Base-by-base conservation (phyloP, 2,329 filamentous ascomycete species). In the Didymella pomorum region DNA sequence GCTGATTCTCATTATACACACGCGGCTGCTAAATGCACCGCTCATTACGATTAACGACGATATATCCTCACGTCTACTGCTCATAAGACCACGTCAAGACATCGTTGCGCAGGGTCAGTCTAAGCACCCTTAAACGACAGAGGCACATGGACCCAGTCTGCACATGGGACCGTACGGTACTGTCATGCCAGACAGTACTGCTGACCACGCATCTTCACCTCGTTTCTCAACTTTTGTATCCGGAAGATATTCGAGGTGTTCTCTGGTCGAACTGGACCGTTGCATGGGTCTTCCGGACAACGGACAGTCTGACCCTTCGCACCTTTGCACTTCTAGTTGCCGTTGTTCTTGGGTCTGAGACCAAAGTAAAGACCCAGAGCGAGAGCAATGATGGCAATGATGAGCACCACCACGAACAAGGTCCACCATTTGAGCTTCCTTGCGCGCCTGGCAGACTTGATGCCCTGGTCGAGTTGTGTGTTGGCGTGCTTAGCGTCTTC, bases 351-450 rank as follows among this genome's bases (percentile, higher is more conserved):
- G 25, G 4, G 4, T 1, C 57, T 70, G 61, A 79, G 53, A 43
- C 81, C 81, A 71, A 83, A 81, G 66, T 79, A 80, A 31, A 86
- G 59, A 9, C 82, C 83, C 52, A 82, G 70, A 16, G 80, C 73
- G 28, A 86, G 75, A 18, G 78, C 84, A 39, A 85, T 51, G 41
- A 85, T 81, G 52, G 78, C 65, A 25, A 82, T 62, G 60, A 84
- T 83, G 23, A 79, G 59, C 20, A 83, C 68, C 26, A 78, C 71
- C 44, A 93, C 81, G 61, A 87, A 78, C 61, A 91, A 80, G 72
- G 89, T 91, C 84, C 86, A 92, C 91, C 91, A 93, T 83, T 94
- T 94, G 79, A 92, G 85, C 81, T 87, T 90, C 69, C 90, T 85
- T 67, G 86, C 84, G 67, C 86, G 83, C 65, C 85, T 82, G 48